Evolutionary conservation across 805 yeast species (phyloP), one percentile per base, ranked within the genome.

Genomic region (Yarrowia divulgata): DNA sequence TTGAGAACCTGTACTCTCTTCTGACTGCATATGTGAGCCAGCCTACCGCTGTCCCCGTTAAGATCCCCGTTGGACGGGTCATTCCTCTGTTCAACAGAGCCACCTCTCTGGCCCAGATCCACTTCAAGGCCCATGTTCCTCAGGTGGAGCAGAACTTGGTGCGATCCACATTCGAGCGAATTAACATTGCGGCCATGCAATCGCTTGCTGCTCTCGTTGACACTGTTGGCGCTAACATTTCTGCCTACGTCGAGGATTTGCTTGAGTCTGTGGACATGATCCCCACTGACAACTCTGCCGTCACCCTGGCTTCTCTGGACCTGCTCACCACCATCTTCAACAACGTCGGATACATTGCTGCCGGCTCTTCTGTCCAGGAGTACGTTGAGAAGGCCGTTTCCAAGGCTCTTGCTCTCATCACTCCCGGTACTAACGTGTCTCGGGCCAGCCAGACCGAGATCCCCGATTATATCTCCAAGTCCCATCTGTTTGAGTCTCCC

Each of bases 21-120:
- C 67, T 90, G 71, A 72, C 76, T 69, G 78, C 84, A 1, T 85
- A 84, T 69, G 75, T 87, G 42, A 77, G 83, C 3, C 79, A 85
- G 8, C 84, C 86, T 34, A 87, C 92, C 1, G 85, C 84, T 49
- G 83, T 81, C 73, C 80, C 87, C 13, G 83, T 88, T 9, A 81
- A 83, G 71, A 82, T 90, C 8, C 95, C 96, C 2, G 71, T 91
- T 14, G 93, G 94, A 0, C 73, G 79, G 55, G 75, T 89, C 2
- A 74, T 89, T 6, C 75, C 81, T 9, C 70, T 88, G 62, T 79
- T 82, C 29, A 92, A 89, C 73, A 78, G 87, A 43, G 66, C 37
- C 39, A 43, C 13, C 74, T 88, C 16, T 77, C 85, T 70, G 82
- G 88, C 18, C 77, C 91, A 70, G 86, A 88, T 72, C 77, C 84